Conservation (phyloP, 169 alveolate species). For the Eimeria tenella region DNA sequence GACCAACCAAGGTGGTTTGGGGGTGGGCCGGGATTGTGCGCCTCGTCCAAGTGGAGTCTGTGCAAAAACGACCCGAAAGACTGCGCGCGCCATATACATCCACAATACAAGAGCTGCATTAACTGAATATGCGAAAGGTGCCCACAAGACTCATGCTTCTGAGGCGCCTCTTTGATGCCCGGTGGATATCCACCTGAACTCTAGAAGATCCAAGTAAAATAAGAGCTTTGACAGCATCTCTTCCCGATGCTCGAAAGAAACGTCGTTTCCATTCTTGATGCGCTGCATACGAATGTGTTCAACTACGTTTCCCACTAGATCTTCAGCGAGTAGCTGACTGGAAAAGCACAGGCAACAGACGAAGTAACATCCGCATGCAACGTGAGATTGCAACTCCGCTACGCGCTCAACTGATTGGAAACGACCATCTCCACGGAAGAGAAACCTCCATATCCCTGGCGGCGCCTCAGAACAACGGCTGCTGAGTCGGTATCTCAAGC, state of each 20-base stretch:
- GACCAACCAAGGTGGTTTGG: constrained; percentile 78
- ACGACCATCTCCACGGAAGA: too few relatives aligned
- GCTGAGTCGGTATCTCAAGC: too few relatives aligned
- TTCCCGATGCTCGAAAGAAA: constrained; percentile 75
- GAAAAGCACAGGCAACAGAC: not conserved
- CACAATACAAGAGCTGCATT: not conserved
- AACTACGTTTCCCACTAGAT: constrained; percentile 66
- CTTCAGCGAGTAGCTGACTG: constrained; percentile 73
- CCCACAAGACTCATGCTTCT: not conserved
- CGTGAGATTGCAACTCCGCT: too few relatives aligned
- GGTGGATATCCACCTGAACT: constrained; percentile 13
- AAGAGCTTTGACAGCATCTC: constrained; percentile 53
- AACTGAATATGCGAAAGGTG: not conserved
- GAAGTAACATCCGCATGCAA: not conserved
- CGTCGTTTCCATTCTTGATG: constrained; percentile 71
- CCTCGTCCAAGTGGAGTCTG: constrained; percentile 77
- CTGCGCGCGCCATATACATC: not conserved
- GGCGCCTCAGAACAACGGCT: too few relatives aligned
- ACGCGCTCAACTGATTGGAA: too few relatives aligned
- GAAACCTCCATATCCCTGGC: too few relatives aligned
- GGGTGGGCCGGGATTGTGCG: constrained; percentile 77
- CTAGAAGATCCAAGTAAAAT: constrained; percentile 70
- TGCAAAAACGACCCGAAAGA: not conserved
- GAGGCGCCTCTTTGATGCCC: not conserved
- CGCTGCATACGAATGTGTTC: constrained; percentile 81